Conservation (phyloP, 2,329 filamentous ascomycete genomes). For the Magnaporthiopsis rhizophila region DNA sequence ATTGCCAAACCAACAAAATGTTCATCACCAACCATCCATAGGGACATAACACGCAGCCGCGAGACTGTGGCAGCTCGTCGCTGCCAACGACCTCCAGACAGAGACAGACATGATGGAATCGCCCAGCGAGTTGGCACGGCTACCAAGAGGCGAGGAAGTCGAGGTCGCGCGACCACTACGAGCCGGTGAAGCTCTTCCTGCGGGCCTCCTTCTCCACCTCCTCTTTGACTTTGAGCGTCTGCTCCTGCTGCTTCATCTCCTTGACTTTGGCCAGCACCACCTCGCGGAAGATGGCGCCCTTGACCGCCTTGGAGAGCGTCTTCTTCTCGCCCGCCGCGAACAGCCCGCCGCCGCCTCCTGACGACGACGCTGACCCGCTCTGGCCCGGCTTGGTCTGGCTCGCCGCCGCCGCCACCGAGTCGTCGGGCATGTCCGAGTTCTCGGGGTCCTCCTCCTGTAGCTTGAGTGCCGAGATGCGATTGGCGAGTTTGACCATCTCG, state of each 20-base stretch:
- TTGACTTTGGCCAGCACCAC: constrained; percentile 89
- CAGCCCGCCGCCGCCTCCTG: constrained; percentile 2
- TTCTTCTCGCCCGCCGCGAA: constrained; percentile 30
- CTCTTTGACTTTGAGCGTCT: constrained; percentile 60
- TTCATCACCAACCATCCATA: neutral
- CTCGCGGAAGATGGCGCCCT: constrained; percentile 79
- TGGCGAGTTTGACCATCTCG: constrained; percentile 90
- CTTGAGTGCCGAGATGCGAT: constrained; percentile 90
- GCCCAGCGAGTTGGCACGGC: too few species aligned
- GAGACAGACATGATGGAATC: neutral
- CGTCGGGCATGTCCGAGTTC: constrained; percentile 63
- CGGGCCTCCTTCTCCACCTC: constrained; percentile 41
- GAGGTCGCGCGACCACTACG: neutral
- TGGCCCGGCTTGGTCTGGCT: constrained; percentile 16
- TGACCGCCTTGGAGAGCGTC: constrained; percentile 41
- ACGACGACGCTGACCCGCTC: constrained; percentile 7
- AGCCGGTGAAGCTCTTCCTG: constrained; percentile 7
- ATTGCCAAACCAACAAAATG: neutral
- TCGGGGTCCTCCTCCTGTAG: constrained; percentile 81
- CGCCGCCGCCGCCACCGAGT: constrained; percentile 49
- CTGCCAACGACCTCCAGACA: neutral
- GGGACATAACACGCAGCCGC: neutral
- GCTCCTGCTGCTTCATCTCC: constrained; percentile 83
- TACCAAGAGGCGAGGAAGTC: neutral
- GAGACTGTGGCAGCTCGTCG: neutral